Evolutionary conservation across 257 asterid species (phyloP).

Genomic region (Oldenlandia corymbosa): DNA sequence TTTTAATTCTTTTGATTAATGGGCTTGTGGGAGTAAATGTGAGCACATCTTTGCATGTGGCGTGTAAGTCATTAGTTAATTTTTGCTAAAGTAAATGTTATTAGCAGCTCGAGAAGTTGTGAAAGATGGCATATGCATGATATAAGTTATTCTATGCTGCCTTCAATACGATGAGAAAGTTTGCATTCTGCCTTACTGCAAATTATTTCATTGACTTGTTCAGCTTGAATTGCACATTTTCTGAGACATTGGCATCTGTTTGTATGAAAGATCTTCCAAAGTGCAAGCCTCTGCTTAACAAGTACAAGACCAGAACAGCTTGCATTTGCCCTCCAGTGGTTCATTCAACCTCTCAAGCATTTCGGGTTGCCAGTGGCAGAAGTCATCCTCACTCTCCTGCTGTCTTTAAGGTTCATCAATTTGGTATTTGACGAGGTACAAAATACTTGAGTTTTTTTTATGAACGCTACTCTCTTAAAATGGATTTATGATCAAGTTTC

Average conservation of each 20-base stretch:
- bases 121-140: not conserved
- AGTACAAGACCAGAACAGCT: constrained; percentile 96
- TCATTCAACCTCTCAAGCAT: constrained; percentile 56
- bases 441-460: constrained; percentile 1
- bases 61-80: not conserved
- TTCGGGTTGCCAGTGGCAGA: constrained; percentile 86
- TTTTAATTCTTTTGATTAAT: constrained; percentile 5
- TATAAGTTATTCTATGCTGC: not conserved
- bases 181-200: not conserved
- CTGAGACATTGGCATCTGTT: constrained; percentile 20
- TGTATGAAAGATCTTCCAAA: constrained; percentile 73
- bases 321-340: constrained; percentile 88
- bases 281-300: constrained; percentile 94
- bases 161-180: not conserved
- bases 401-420: constrained; percentile 81
- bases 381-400: constrained; percentile 82
- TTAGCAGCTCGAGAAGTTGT: not conserved
- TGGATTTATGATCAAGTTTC: constrained; percentile 1
- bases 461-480: not conserved
- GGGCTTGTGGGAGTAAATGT: not conserved
- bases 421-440: constrained; percentile 95
- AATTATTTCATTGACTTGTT: constrained; percentile 1
- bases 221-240: constrained; percentile 9
- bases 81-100: not conserved
- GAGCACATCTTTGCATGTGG: not conserved